These are phyloP conservation scores for Lagenidium giganteum DNA, from an alignment of 352 stramenopile species.

Conservation along the genomic window DNA sequence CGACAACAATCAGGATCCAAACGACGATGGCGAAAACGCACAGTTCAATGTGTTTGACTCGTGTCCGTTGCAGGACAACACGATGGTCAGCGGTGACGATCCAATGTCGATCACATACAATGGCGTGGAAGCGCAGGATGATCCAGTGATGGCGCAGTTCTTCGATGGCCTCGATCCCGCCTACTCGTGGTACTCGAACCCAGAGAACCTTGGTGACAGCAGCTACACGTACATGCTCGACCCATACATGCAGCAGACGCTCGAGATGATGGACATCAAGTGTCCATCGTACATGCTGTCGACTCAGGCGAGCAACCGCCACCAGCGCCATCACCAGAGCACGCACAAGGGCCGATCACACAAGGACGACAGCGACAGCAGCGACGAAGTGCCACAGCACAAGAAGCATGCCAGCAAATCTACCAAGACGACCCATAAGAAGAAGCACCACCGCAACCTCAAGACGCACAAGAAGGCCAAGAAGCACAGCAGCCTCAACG, in stretches of 20 bases:
- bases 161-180: slow-evolving; percentile 13
- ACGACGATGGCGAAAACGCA: neutral
- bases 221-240: slow-evolving; percentile 23
- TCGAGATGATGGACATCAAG: slow-evolving; percentile 1
- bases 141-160: slow-evolving; percentile 13
- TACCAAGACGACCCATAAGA: no score
- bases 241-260: slow-evolving; percentile 6
- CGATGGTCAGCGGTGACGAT: slow-evolving; percentile 3
- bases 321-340: neutral
- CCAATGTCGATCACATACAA: slow-evolving; percentile 9
- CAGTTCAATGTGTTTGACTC: slow-evolving; percentile 10
- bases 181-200: slow-evolving; percentile 15
- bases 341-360: neutral
- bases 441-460: no score
- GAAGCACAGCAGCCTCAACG: no score
- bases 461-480: no score
- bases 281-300: neutral
- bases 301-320: no score
- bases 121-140: neutral
- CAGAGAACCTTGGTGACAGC: slow-evolving; percentile 8
- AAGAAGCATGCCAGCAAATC: no score
- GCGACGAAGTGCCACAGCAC: no score
- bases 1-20: neutral
- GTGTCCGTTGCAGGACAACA: slow-evolving; percentile 7
- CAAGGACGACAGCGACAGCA: no score